A percentile compares a stretch with the other conserved stretches of the same genome.
phyloP scores from a whole-genome alignment of 768 basidiomycete genomes.

The Mycena capillaripes region DNA sequence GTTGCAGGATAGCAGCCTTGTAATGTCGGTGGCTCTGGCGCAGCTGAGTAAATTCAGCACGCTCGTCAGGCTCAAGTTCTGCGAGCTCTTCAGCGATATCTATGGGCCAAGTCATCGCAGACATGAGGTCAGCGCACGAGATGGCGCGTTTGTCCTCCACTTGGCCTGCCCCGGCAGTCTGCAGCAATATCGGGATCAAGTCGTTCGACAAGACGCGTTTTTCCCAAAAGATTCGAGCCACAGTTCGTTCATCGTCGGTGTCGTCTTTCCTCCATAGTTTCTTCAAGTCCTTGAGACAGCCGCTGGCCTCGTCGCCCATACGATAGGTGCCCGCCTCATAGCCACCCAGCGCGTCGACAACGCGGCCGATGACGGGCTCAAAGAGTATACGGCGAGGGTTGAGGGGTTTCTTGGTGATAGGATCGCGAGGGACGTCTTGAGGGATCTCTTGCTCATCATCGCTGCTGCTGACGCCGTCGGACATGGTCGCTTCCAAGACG shows the following conservation, averaged over 20 bases:
- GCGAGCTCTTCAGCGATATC: constrained; percentile 95
- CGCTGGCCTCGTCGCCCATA: constrained; percentile 85
- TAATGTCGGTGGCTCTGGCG: constrained; percentile 87
- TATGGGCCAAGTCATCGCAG: constrained; percentile 99
- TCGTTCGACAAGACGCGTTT: constrained; percentile 78
- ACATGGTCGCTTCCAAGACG: constrained; percentile 28
- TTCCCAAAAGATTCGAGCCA: constrained; percentile 93
- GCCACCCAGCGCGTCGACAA: constrained; percentile 87
- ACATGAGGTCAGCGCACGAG: constrained; percentile 89
- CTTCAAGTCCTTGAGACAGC: constrained; percentile 94
- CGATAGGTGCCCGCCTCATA: constrained; percentile 76
- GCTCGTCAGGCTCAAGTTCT: constrained; percentile 85
- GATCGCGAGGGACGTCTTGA: constrained; percentile 25
- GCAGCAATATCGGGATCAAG: constrained; percentile 36
- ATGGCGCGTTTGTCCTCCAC: constrained; percentile 73
- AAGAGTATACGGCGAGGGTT: constrained; percentile 62
- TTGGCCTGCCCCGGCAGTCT: not conserved
- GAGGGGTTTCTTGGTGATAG: constrained; percentile 23
- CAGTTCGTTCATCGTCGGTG: constrained; percentile 95
- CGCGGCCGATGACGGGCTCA: constrained; percentile 76
- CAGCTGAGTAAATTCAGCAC: constrained; percentile 91
- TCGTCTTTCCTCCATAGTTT: constrained; percentile 97
- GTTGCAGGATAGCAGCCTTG: constrained; percentile 83
- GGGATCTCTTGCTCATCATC: constrained; percentile 21
- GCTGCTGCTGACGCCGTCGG: constrained; percentile 32